phyloP scores from a whole-genome alignment of 176 grass and related monocot species.

The sorghum (Sorghum bicolor) region Sorghum_bicolor_NCBIv3 NC_012870.2:3910001-3910500 shows the following conservation, averaged over 20 bases:
- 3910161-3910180: constrained; percentile 83
- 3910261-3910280: background rate
- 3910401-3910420: background rate
- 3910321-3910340: constrained; percentile 18
- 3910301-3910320: background rate
- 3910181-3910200: constrained; percentile 45
- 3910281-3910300: background rate
- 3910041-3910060: background rate
- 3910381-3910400: background rate
- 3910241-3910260: background rate
- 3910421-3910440: background rate
- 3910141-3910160: constrained; percentile 82
- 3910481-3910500: background rate
- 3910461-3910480: background rate
- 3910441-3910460: background rate
- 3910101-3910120: constrained; percentile 76
- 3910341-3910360: constrained; percentile 16
- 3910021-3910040: background rate
- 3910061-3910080: constrained; percentile 69
- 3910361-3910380: constrained; percentile 8
- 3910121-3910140: constrained; percentile 62
- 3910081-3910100: constrained; percentile 77
- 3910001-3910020: background rate
- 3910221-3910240: background rate
- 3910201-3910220: constrained; percentile 27